A percentile compares a stretch with the other conserved stretches of the same genome.
These are phyloP conservation scores for Isatis tinctoria DNA, from an alignment of 345 rosid species.

Conservation along the genomic window DNA sequence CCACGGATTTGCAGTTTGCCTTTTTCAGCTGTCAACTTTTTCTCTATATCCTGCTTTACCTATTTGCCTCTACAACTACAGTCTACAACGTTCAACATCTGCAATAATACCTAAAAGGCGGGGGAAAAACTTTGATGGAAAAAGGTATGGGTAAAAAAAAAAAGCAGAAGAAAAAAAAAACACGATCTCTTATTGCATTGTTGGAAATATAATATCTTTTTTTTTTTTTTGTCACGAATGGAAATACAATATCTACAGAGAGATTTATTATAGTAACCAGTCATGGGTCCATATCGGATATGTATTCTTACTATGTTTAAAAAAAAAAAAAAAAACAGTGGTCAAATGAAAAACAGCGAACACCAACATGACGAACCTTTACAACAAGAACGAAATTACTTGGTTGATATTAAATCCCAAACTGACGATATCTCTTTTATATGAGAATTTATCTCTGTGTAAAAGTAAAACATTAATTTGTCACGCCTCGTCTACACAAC, in stretches of 20 bases:
- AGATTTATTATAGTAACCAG: not conserved
- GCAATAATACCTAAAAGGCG: not conserved
- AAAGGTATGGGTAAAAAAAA: not conserved
- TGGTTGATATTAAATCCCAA: not conserved
- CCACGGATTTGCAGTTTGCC: constrained; percentile 8
- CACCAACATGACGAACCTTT: not conserved
- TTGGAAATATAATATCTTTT: not conserved
- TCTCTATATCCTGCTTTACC: not conserved
- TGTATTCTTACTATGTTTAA: not conserved
- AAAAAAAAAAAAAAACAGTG: not conserved
- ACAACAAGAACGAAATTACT: not conserved
- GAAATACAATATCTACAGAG: no score
- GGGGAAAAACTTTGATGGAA: not conserved
- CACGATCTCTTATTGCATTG: not conserved
- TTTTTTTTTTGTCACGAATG: no score
- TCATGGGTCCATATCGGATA: not conserved
- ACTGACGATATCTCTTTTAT: not conserved
- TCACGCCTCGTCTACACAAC: not conserved
- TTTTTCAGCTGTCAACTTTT: constrained; percentile 20
- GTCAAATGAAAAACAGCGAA: not conserved
- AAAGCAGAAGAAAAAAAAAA: not conserved
- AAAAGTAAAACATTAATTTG: not conserved
- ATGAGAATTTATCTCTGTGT: not conserved
- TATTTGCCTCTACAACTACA: not conserved
- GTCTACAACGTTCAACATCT: constrained; percentile 9